A percentile compares a stretch with the other conserved stretches of the same genome.
These are phyloP conservation scores for Alloascoidea hylecoeti DNA, from an alignment of 805 yeast genomes.

Conservation along the genomic window DNA sequence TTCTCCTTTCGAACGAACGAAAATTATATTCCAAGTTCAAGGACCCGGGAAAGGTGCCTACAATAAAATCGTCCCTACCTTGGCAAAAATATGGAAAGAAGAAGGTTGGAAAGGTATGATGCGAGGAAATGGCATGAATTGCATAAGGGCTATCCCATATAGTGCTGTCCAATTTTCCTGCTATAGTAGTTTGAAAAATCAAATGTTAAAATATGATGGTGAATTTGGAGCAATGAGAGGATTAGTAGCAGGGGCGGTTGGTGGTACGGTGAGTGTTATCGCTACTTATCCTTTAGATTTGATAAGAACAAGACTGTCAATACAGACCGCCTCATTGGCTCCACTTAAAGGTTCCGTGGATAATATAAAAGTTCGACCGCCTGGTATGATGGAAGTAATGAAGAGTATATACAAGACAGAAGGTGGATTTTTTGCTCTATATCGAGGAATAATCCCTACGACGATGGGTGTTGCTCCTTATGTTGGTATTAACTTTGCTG, in stretches of 20 bases:
- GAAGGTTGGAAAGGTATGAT: slow-evolving; percentile 89
- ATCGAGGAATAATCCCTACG: slow-evolving; percentile 84
- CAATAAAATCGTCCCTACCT: slow-evolving; percentile 46
- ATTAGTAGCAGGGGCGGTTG: slow-evolving; percentile 62
- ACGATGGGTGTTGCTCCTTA: slow-evolving; percentile 92
- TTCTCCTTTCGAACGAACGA: slow-evolving; percentile 90
- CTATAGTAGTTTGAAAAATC: slow-evolving; percentile 42
- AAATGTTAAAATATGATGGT: slow-evolving; percentile 22
- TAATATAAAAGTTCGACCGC: slow-evolving; percentile 5
- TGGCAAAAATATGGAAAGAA: slow-evolving; percentile 65
- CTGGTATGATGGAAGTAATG: slow-evolving; percentile 22
- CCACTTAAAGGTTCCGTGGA: too few species aligned
- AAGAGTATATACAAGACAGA: slow-evolving; percentile 50
- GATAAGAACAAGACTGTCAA: slow-evolving; percentile 76
- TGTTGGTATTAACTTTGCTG: slow-evolving; percentile 83
- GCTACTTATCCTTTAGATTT: slow-evolving; percentile 89
- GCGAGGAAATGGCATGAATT: slow-evolving; percentile 84
- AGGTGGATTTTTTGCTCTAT: slow-evolving; percentile 74
- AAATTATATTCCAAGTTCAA: slow-evolving; percentile 83
- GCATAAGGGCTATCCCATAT: slow-evolving; percentile 92
- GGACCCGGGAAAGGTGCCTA: slow-evolving; percentile 33
- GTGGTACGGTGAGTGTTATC: slow-evolving; percentile 68
- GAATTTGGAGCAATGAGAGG: slow-evolving; percentile 40
- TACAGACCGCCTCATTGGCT: slow-evolving; percentile 60
- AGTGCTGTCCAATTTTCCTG: slow-evolving; percentile 96